Evolutionary conservation across 2,329 filamentous ascomycete species (phyloP).

Genomic region (Microdochium nivale): DNA sequence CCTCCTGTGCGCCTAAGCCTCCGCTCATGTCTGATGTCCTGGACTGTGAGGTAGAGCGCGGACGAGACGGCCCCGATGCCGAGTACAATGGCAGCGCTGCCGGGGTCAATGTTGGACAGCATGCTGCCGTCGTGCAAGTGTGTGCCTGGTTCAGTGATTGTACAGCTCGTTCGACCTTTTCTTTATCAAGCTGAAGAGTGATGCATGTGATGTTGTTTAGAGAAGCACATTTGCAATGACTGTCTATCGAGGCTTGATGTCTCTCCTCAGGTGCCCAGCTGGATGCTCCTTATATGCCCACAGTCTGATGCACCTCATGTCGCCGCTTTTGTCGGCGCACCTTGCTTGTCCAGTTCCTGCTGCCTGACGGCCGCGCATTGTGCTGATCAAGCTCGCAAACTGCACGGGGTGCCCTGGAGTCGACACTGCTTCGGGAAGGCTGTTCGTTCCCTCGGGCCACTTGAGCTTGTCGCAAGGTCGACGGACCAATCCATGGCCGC

Average conservation of each 20-base stretch:
- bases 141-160: neutral
- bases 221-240: no score
- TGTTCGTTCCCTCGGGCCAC: no score
- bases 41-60: conserved; percentile 7
- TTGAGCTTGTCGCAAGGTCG: neutral
- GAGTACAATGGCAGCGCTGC: conserved; percentile 2
- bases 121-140: conserved; percentile 1
- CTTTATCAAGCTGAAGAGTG: neutral
- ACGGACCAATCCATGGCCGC: neutral
- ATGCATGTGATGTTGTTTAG: neutral
- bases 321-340: no score
- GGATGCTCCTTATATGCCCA: no score
- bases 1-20: conserved; percentile 22
- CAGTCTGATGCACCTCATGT: no score
- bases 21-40: conserved; percentile 11
- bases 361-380: no score
- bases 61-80: conserved; percentile 2
- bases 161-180: neutral
- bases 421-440: neutral
- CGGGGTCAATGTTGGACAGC: conserved; percentile 6
- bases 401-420: neutral
- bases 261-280: no score
- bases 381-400: no score
- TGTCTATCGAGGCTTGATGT: no score
- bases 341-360: no score